Base-by-base conservation (phyloP, 257 asterid species). In the Mentha longifolia region DNA sequence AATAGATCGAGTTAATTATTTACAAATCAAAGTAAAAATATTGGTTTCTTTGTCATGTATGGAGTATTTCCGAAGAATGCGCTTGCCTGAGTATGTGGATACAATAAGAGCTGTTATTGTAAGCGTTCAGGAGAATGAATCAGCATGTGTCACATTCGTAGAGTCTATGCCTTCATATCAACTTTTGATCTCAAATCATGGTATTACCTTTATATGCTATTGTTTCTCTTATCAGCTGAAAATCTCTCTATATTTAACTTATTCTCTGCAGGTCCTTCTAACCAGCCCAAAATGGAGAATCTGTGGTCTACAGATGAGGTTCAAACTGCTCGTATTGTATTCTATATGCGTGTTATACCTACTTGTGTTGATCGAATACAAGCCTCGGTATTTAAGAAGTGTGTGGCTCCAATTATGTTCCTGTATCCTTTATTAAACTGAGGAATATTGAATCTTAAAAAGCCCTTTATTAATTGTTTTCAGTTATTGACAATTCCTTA, bases 1-100 rank as follows among this genome's bases (percentile, higher is more conserved):
- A 64, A 68, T 79, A 45, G 72, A 79, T 78, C 85, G 45, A 65
- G 87, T 79, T 73, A 70, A 74, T 74, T 83, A 82, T 56, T 62
- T 84, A 62, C 76, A 80, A 72, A 76, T 81, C 76, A 89, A 96
- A 9, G 90, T 94, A 16, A 84, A 79, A 76, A 83, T 91, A 79
- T 76, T 91, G 85, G 84, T 83, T 72, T 86, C 97, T 0, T 89
- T 94, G 84, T 94, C 98, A 68, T 94, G 96, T 72, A 84, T 94
- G 96, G 99, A 88, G 72, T 94, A 88, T 85, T 94, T 94, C 73
- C 95, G 96, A 14, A 83, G 98, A 83, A 86, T 88, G 83, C 97
- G 92, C 51, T 80, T 94, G 89, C 86, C 96, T 3, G 99, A 91
- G 80, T 94, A 94, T 73, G 83, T 89, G 96, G 98, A 94, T 81